phyloP scores from a whole-genome alignment of 1,139 yeast species.

The Geotrichum siamense region DNA sequence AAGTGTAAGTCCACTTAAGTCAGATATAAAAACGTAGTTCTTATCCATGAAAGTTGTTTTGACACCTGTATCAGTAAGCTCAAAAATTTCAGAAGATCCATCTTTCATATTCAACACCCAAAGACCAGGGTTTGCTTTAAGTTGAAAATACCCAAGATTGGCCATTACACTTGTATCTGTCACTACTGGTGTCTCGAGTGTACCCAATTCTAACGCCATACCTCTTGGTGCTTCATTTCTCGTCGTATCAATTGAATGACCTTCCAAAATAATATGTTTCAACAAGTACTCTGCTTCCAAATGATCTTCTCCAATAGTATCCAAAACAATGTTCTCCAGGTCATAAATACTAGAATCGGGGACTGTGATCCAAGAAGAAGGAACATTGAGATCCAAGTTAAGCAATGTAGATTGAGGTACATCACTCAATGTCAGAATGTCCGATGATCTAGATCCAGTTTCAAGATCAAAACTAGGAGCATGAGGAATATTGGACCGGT shows the following conservation, averaged over 20 bases:
- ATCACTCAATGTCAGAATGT: constrained; percentile 27
- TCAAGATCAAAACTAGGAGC: constrained; percentile 38
- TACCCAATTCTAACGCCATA: constrained; percentile 42
- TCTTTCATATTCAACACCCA: constrained; percentile 47
- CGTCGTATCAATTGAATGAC: constrained; percentile 49
- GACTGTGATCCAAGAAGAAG: constrained; percentile 56
- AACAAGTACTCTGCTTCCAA: constrained; percentile 44
- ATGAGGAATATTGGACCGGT: constrained; percentile 42
- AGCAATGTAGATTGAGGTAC: constrained; percentile 48
- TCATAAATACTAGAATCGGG: constrained; percentile 13
- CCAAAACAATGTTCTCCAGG: constrained; percentile 14
- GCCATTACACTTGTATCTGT: constrained; percentile 66
- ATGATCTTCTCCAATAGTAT: constrained; percentile 31
- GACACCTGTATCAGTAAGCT: constrained; percentile 36
- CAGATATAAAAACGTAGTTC: constrained; percentile 27
- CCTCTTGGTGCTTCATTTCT: constrained; percentile 45
- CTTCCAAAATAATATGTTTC: constrained; percentile 56
- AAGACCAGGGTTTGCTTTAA: constrained; percentile 60
- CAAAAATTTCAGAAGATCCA: constrained; percentile 39
- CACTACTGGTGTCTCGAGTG: constrained; percentile 19
- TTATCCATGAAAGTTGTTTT: neutral
- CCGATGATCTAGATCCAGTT: constrained; percentile 18
- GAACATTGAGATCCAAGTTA: constrained; percentile 55
- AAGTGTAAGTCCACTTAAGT: constrained; percentile 42
- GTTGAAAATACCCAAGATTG: constrained; percentile 67